These are phyloP conservation scores for Priceomyces castillae DNA, from an alignment of 805 yeast species.

Conservation along the genomic window DNA sequence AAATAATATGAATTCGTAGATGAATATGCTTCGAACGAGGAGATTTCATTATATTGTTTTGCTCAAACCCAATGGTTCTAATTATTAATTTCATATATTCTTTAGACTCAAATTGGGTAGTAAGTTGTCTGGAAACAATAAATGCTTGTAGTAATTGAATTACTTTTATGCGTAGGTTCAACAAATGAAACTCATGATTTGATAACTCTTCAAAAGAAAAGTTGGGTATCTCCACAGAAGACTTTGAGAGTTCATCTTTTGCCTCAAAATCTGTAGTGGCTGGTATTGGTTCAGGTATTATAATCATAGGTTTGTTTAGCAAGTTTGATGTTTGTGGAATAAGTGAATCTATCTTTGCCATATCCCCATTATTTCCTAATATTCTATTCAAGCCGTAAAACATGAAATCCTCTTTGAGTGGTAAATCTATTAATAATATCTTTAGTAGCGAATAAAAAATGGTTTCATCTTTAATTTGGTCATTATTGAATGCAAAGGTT, in stretches of 20 bases:
- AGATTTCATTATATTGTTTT: constrained; percentile 40
- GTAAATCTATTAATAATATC: constrained; percentile 41
- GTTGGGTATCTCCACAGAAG: neutral
- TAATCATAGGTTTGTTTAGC: constrained; percentile 20
- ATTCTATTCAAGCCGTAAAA: constrained; percentile 54
- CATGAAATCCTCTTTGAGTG: constrained; percentile 38
- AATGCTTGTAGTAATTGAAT: constrained; percentile 49
- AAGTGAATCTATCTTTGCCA: constrained; percentile 39
- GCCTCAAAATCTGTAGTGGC: constrained; percentile 5
- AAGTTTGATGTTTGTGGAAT: constrained; percentile 32
- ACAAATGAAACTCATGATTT: constrained; percentile 43
- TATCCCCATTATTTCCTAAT: constrained; percentile 50
- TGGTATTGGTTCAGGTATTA: constrained; percentile 30
- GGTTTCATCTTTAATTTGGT: constrained; percentile 12
- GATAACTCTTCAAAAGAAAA: constrained; percentile 16
- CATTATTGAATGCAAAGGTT: constrained; percentile 23
- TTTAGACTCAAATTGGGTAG: constrained; percentile 30
- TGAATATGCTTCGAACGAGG: constrained; percentile 43
- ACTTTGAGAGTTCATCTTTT: neutral
- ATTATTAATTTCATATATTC: constrained; percentile 41
- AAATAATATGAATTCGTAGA: constrained; percentile 39
- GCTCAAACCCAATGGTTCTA: constrained; percentile 47
- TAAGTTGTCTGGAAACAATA: constrained; percentile 25
- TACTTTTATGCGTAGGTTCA: constrained; percentile 45
- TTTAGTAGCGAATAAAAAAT: constrained; percentile 32